Base-by-base conservation (phyloP, 2,329 filamentous ascomycete species). In the Nigrograna mackinnonii region DNA sequence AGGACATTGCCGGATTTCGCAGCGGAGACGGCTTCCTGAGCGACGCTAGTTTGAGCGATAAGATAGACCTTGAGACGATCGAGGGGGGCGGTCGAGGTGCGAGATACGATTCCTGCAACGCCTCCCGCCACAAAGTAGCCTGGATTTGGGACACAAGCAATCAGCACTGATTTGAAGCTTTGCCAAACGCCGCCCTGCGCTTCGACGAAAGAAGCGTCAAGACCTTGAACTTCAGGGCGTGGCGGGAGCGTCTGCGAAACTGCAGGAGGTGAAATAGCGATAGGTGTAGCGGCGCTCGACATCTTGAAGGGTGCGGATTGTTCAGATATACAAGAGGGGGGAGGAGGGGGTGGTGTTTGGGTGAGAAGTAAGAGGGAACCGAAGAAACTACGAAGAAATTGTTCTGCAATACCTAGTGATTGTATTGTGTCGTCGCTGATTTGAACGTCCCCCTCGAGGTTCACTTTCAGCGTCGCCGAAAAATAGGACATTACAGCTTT, bases 51-150 rank as follows among this genome's bases (percentile, higher is more conserved):
- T 70, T 95, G 92, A 39, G 95, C 92, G 60, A 99, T 94, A 39
- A 99, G 82, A 69, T 95, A 97, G 53, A 99, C 94, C 75, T 97
- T 97, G 45, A 99, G 78, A 58, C 94, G 90, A 74, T 99, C 94
- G 70, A 99, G 85, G 46, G 94, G 94, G 47, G 94, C 94, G 56
- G 94, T 99, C 51, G 89, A 87, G 65, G 94, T 97, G 66, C 94
- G 86, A 66, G 92, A 97, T 60, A 96, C 86, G 68, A 91, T 92
- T 68, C 94, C 94, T 68, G 92, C 91, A 67, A 95, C 79, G 70
- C 91, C 94, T 78, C 94, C 94, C 69, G 94, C 94, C 74, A 95
- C 73, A 73, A 97, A 99, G 75, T 97, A 99, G 80, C 94, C 94
- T 95, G 87, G 80, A 83, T 90, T 82, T 70, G 88, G 89, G 70